Base-by-base conservation (phyloP, 129 eudicot genomes). In the Tanacetum coccineum region DNA sequence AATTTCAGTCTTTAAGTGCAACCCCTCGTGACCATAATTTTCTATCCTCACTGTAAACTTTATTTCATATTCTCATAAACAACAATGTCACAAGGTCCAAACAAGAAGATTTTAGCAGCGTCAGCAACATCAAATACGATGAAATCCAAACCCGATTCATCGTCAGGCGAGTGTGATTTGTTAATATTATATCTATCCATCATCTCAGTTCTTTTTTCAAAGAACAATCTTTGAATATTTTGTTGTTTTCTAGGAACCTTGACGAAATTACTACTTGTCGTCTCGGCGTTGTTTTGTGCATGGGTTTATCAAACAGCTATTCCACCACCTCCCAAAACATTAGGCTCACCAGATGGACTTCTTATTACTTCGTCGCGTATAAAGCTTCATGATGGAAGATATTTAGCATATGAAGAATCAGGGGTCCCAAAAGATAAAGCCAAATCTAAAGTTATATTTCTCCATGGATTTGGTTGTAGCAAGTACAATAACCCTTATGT, bases 391-490 rank as follows among this genome's bases (percentile, higher is more conserved):
- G 97, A 91, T 63, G 97, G 97, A 59, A 87, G 97, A 36, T 59
- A 85, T 68, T 70, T 91, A 62, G 88, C 96, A 49, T 87, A 91
- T 46, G 51, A 63, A 61, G 96, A 91, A 72, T 49, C 13, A 46
- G 97, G 97, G 48, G 95, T 83, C 17, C 77, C 93, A 0, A 91
- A 75, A 76, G 88, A 87, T 30, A 45, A 49, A 13, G 95, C 97
- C 8, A 87, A 83, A 49, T 69, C 76, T 46, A 91, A 81, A 59
- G 66, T 91, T 9, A 74, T 91, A 13, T 91, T 21, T 26, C 50
- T 87, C 63, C 97, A 91, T 64, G 87, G 95, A 9, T 79, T 85
- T 59, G 85, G 72, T 47, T 51, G 71, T 69, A 70, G 83, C 83
- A 83, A 86, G 67, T 32, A 40, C 50, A 79, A 85, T 75, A 83